Base-by-base conservation (phyloP, 2,329 filamentous ascomycete genomes). In the Colletotrichum sp. region DNA sequence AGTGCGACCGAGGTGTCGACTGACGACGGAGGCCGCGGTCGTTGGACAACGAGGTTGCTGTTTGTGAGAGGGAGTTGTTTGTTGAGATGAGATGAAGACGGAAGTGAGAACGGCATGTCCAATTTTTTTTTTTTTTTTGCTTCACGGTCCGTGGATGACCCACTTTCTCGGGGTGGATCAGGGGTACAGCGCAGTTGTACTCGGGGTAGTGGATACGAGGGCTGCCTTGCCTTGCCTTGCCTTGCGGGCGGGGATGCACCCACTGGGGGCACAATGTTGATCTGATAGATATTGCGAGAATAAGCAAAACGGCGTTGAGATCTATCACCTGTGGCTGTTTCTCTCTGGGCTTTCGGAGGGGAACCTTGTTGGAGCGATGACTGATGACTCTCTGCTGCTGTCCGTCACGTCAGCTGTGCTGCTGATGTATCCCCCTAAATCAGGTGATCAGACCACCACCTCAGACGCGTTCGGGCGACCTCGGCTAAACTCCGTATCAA, bases 131-230 rank as follows among this genome's bases (percentile, higher is more conserved):
- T 73, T 75, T 75, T 64, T 73, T 60, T 39, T 18, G 36, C 43
- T 39, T 67, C 32, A 26, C 57, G 64, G 55, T 65, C 70, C 63
- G 73, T 75, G 73, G 73, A 60, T 6, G 70, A 28, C 36, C 73
- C 73, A 73, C 73, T 73, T 75, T 75, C 70, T 65, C 73, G 73
- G 73, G 71, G 73, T 74, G 73, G 73, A 74, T 75, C 73, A 75
- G 73, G 73, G 73, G 73, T 57, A 43, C 26, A 30, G 61, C 16
- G 16, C 61, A n/a, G 18, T 26, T 21, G 34, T 61, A 72, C 52
- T 74, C 72, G 72, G 72, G 68, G 68, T 72, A 72, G 7, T 75
- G 72, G 72, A 72, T 74, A 71, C 72, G 63, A 72, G 70, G 70
- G 70, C 70, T 72, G 61, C 63, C 55, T 52, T 48, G 43, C 66